Evolutionary conservation across 257 asterid genomes (phyloP), one percentile per base, ranked within the genome.

Genomic region (Rhazya stricta): DNA sequence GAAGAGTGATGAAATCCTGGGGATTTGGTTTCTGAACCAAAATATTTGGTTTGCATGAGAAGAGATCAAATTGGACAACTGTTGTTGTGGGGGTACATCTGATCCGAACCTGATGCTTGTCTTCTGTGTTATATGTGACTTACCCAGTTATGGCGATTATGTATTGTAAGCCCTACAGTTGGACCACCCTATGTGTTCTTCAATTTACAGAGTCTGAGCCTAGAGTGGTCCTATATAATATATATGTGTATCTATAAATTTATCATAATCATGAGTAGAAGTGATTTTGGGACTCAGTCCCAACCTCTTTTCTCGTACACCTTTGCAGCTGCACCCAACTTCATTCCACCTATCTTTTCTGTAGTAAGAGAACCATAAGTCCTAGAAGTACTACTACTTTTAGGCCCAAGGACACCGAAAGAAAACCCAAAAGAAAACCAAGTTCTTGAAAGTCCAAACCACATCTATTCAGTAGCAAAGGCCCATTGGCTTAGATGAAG

Each of bases 161-260:
- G 46, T 21, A 65, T 36, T 37, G 34, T 42, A 72, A 66, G 5
- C 45, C 53, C 74, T 74, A 71, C 6, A 16, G 29, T 46, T 74
- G 86, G 84, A 77, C 86, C 86, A 80, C 79, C 77, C 84, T 80
- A 80, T 13, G 34, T 41, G 37, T 78, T 53, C 72, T 71, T 71
- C 54, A 50, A 21, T 36, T 67, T 69, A 65, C 72, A 73, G 69
- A 69, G 61, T 72, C 70, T 30, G 4, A 27, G 54, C 51, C 4
- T 68, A 76, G 81, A 32, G 84, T 83, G 86, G 86, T 83, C 86
- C 81, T 79, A 16, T 65, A 32, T 39, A n/a, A 29, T n/a, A 30
- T 43, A 3, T 34, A 27, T 9, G 51, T 60, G 25, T 39, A 43
- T 62, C 27, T 29, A 11, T 23, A 30, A 39, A 34, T 75, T 61